phyloP scores from a whole-genome alignment of 306 rosid species.

The Castanea mollissima region DNA sequence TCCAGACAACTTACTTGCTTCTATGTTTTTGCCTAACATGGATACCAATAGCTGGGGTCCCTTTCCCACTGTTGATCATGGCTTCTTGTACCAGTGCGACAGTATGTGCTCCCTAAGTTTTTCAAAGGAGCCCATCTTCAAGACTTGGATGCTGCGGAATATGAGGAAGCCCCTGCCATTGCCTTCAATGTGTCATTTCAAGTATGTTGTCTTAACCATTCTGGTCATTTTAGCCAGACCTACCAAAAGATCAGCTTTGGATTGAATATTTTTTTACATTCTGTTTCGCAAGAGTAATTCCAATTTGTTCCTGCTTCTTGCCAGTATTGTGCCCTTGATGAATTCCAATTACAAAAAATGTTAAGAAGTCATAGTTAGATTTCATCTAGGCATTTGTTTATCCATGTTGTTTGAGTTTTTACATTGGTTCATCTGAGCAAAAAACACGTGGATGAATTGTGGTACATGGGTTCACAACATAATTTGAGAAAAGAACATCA shows the following conservation, averaged over 20 bases:
- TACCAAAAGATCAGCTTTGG: background rate
- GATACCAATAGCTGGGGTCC: conserved; percentile 96
- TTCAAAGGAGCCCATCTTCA: conserved; percentile 87
- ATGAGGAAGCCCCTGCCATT: conserved; percentile 82
- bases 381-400: too few species aligned
- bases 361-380: too few species aligned
- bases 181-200: conserved; percentile 76
- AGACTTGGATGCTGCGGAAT: conserved; percentile 88
- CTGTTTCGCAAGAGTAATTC: background rate
- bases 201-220: conserved; percentile 41
- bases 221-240: conserved; percentile 4
- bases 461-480: background rate
- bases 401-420: too few species aligned
- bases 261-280: background rate
- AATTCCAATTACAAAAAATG: too few species aligned
- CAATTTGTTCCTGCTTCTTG: too few species aligned
- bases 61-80: conserved; percentile 92
- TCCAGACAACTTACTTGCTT: conserved; percentile 86
- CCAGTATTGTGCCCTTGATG: too few species aligned
- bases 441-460: background rate
- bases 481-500: too few species aligned
- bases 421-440: background rate
- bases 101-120: conserved; percentile 77
- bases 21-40: conserved; percentile 89
- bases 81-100: conserved; percentile 97